Conservation (phyloP, 2,329 filamentous ascomycete species). For the Macroventuria anomochaeta region DNA sequence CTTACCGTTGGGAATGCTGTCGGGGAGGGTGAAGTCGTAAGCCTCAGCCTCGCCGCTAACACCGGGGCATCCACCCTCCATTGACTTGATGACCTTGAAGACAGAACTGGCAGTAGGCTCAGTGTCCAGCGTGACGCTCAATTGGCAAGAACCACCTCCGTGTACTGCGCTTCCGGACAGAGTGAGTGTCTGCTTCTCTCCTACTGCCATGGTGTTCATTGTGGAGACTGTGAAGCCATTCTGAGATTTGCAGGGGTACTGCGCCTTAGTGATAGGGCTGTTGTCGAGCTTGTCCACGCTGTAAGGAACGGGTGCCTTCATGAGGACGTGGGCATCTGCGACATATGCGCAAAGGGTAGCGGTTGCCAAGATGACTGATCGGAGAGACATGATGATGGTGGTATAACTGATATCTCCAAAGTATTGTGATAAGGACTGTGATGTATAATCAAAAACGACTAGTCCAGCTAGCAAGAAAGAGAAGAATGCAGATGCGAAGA, state of each 20-base stretch:
- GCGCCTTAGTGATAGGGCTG: constrained; percentile 63
- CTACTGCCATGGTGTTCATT: constrained; percentile 64
- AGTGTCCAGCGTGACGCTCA: constrained; percentile 74
- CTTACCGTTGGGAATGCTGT: constrained; percentile 73
- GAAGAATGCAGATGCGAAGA: constrained; percentile 23
- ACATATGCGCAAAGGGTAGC: constrained; percentile 32
- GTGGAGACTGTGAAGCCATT: constrained; percentile 38
- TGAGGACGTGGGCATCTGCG: constrained; percentile 76
- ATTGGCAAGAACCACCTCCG: constrained; percentile 89
- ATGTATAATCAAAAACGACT: constrained; percentile 11
- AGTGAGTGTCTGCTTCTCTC: constrained; percentile 65
- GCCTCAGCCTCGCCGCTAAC: constrained; percentile 63
- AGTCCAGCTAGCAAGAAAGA: constrained; percentile 20
- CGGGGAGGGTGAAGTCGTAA: constrained; percentile 75
- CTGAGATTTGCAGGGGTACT: constrained; percentile 75
- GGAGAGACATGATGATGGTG: constrained; percentile 58
- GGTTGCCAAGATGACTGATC: constrained; percentile 58
- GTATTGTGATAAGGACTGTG: constrained; percentile 24
- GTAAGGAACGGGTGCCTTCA: constrained; percentile 71
- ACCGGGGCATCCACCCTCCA: constrained; percentile 84
- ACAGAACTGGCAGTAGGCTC: constrained; percentile 60
- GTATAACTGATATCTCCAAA: constrained; percentile 24
- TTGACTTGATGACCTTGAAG: constrained; percentile 90
- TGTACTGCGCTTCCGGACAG: constrained; percentile 80
- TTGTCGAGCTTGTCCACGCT: constrained; percentile 63